Evolutionary conservation across 2,329 filamentous ascomycete species (phyloP).

Genomic region (Sporothrix dimorphospora): DNA sequence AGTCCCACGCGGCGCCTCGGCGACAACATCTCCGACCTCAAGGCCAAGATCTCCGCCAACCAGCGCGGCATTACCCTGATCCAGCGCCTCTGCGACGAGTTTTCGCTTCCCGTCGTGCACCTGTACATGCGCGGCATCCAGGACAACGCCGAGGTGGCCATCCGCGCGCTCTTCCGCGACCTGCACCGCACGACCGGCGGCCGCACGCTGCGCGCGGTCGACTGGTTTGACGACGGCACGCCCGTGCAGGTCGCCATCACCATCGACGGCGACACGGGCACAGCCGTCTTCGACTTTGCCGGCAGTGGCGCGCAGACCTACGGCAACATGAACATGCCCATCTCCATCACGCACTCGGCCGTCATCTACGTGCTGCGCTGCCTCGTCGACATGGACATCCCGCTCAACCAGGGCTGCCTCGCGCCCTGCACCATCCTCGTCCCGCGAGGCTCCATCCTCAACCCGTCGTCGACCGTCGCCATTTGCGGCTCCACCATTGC

Average conservation of each 20-base stretch:
- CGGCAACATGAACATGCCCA: constrained; percentile 32
- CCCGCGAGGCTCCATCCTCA: constrained; percentile 35
- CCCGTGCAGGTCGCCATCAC: constrained; percentile 41
- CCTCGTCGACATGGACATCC: constrained; percentile 44
- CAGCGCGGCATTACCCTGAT: constrained; percentile 76
- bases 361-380: constrained; percentile 46
- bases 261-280: constrained; percentile 39
- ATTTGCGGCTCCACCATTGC: too few relatives aligned
- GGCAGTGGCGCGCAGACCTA: constrained; percentile 39
- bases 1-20: constrained; percentile 45
- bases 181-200: constrained; percentile 58
- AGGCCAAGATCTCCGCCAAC: constrained; percentile 75
- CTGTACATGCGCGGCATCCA: constrained; percentile 82
- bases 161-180: constrained; percentile 69
- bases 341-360: constrained; percentile 35
- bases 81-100: constrained; percentile 70
- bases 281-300: constrained; percentile 44
- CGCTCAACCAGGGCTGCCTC: constrained; percentile 46
- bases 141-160: constrained; percentile 72
- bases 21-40: constrained; percentile 75
- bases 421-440: constrained; percentile 40
- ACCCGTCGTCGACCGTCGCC: too few relatives aligned
- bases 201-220: constrained; percentile 38
- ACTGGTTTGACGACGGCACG: constrained; percentile 48
- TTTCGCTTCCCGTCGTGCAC: constrained; percentile 67